Evolutionary conservation across 306 rosid genomes (phyloP).

Genomic region (Lablab purpureus): DNA sequence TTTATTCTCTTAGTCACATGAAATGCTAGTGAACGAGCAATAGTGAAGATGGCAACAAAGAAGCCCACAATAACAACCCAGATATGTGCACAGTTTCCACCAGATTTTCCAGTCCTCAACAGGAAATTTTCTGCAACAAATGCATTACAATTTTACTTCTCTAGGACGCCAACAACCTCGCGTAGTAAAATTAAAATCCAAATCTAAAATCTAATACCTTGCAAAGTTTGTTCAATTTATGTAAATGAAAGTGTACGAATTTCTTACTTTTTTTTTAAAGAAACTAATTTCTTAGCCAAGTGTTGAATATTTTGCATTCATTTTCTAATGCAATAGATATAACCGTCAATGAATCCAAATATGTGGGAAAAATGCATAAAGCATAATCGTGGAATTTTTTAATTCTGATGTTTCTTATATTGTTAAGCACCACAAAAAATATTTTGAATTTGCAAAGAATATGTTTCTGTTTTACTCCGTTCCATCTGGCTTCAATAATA

Average conservation of each 20-base stretch:
- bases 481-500: slow-evolving; percentile 4
- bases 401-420: not conserved
- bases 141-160: slow-evolving; percentile 32
- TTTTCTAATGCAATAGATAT: not conserved
- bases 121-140: slow-evolving; percentile 61
- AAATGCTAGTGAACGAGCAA: slow-evolving; percentile 52
- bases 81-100: slow-evolving; percentile 49
- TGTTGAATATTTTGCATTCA: not conserved
- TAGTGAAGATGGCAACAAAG: slow-evolving; percentile 59
- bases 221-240: slow-evolving; percentile 21
- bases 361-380: not conserved
- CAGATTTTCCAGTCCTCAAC: slow-evolving; percentile 39
- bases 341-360: slow-evolving; percentile 8
- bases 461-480: not conserved
- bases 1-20: slow-evolving; percentile 48
- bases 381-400: not conserved
- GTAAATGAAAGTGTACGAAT: slow-evolving; percentile 1
- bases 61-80: slow-evolving; percentile 65
- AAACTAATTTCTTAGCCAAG: slow-evolving; percentile 3
- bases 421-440: not conserved
- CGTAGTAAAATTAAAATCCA: slow-evolving; percentile 26
- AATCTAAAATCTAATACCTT: slow-evolving; percentile 29
- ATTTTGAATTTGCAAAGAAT: slow-evolving; percentile 15
- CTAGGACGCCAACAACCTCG: slow-evolving; percentile 4
- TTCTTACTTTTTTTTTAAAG: not conserved